Evolutionary conservation across 116 monocot species (phyloP), one percentile per base, ranked within the genome.

Genomic region (Cymodocea nodosa): DNA sequence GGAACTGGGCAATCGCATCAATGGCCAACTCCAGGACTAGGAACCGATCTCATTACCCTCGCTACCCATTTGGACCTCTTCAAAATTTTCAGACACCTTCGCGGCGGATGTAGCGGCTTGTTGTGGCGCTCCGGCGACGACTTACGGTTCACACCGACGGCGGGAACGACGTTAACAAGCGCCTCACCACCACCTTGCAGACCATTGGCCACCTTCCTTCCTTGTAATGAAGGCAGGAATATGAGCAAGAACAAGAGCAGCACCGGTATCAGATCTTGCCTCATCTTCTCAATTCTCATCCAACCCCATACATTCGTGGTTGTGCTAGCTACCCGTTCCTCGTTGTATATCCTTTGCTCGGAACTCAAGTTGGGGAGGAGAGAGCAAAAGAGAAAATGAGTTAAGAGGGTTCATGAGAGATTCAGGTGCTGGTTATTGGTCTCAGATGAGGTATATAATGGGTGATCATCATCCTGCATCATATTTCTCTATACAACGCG

Each of bases 1-100:
- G n/a, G 3, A 36, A 39, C 37, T 36, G 17, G 0, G 17, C 17
- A 20, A 55, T 19, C 19, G 20, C n/a, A 35, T 62, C 62, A 62
- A 62, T 62, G 62, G 17, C 62, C 62, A 62, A 62, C 36, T 62
- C 62, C 62, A 17, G 62, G 62, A 62, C 62, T 62, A 17, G 62
- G 62, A 35, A 36, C 36, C 12, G 62, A 62, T 62, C 62, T 37
- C 39, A 0, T 62, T 5, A 62, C 62, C 35, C 36, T 35, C 62
- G 35, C 62, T n/a, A 10, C 34, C 62, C 17, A 35, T n/a, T 17
- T 20, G 17, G 62, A 62, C 37, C 39, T 39, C 39, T 6, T 9
- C 4, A 9, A 39, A 39, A 9, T 9, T 39, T 39, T 4, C 7
- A 39, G 9, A 39, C 39, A 0, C 7, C 0, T 9, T 6, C 39